phyloP scores from a whole-genome alignment of 805 yeast genomes.

The Candida tibetensis region DNA sequence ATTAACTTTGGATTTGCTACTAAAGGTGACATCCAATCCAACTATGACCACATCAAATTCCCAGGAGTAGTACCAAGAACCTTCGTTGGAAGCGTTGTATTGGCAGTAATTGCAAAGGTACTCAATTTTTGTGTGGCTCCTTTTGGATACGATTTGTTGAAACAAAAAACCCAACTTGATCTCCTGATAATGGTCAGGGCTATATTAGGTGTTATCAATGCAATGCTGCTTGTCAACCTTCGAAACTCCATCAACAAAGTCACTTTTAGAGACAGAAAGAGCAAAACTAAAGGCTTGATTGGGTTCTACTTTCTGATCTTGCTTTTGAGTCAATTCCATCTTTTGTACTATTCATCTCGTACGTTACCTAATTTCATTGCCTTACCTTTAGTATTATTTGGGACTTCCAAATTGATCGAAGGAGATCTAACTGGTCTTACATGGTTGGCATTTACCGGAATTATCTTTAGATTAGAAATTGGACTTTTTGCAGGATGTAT shows the following conservation, averaged over 20 bases:
- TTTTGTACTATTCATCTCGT: constrained; percentile 76
- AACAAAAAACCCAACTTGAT: constrained; percentile 20
- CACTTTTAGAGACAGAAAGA: constrained; percentile 19
- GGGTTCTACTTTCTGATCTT: constrained; percentile 62
- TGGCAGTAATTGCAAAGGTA: constrained; percentile 44
- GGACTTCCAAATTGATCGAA: constrained; percentile 47
- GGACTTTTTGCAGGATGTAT: constrained; percentile 51
- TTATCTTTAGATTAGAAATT: constrained; percentile 72
- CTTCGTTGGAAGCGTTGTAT: constrained; percentile 64
- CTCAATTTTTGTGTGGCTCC: constrained; percentile 22
- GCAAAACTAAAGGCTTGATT: constrained; percentile 19
- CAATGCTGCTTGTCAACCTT: constrained; percentile 48
- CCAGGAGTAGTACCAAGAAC: constrained; percentile 92
- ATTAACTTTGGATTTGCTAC: constrained; percentile 55
- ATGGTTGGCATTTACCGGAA: constrained; percentile 58
- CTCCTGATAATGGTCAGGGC: constrained; percentile 54
- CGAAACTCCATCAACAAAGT: constrained; percentile 34
- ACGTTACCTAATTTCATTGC: constrained; percentile 87
- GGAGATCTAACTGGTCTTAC: constrained; percentile 51
- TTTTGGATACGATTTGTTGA: constrained; percentile 20
- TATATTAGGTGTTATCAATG: constrained; percentile 62
- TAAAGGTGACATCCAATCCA: constrained; percentile 23
- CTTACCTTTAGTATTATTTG: constrained; percentile 65
- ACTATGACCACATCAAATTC: constrained; percentile 72
- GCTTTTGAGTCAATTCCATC: constrained; percentile 69